Evolutionary conservation across 345 rosid genomes (phyloP).

Genomic region (Sonneratia alba): DNA sequence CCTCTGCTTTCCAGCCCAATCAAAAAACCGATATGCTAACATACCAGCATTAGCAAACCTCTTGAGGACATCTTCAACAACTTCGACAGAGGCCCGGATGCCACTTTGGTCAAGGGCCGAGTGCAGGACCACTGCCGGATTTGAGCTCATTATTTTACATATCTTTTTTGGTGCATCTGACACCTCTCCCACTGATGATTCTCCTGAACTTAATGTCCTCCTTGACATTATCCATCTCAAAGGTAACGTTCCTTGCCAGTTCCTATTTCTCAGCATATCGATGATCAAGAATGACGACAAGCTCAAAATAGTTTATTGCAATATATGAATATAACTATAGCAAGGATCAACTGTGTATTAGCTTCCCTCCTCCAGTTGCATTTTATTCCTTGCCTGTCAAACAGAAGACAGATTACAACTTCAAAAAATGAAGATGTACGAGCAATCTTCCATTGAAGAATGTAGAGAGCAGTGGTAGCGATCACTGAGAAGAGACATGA

Average conservation of each 20-base stretch:
- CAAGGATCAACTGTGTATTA: not conserved
- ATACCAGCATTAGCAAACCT: conserved; percentile 78
- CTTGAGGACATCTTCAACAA: conserved; percentile 56
- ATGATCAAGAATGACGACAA: not conserved
- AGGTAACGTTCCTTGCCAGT: conserved; percentile 3
- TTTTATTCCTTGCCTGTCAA: conserved; percentile 1
- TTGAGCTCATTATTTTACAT: conserved; percentile 62
- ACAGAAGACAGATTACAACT: not conserved
- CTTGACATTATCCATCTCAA: conserved; percentile 15
- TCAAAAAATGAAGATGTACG: not conserved
- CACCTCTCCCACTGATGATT: conserved; percentile 26
- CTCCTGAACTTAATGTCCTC: conserved; percentile 29
- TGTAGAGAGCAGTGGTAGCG: not conserved
- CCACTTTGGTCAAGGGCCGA: conserved; percentile 71
- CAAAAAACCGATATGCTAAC: conserved; percentile 69
- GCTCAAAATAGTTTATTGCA: not conserved
- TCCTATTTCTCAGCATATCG: conserved; percentile 1
- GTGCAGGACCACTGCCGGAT: conserved; percentile 45
- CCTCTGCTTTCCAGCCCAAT: conserved; percentile 87
- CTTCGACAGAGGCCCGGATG: conserved; percentile 38
- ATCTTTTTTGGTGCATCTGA: conserved; percentile 28
- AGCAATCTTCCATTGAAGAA: not conserved
- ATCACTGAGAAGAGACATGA: not conserved
- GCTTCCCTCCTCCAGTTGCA: not conserved
- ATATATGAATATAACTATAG: not conserved